Evolutionary conservation across 768 basidiomycete genomes (phyloP).

Genomic region (Pleurotus sapidus): DNA sequence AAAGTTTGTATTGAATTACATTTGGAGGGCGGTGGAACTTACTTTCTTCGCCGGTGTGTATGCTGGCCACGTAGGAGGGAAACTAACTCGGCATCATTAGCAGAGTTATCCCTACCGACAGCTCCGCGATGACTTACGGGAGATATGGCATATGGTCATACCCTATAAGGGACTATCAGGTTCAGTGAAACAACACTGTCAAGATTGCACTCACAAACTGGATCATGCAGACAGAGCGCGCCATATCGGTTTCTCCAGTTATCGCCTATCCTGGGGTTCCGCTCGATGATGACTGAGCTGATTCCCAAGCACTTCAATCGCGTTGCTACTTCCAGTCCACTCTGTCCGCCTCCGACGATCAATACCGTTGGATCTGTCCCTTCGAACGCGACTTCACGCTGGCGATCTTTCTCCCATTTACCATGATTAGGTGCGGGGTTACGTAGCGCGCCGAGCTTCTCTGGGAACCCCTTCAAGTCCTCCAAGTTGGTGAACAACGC

Average conservation of each 20-base stretch:
- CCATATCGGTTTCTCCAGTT: constrained; percentile 64
- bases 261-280: constrained; percentile 51
- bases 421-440: constrained; percentile 43
- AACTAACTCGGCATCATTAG: constrained; percentile 22
- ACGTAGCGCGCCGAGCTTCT: constrained; percentile 45
- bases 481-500: constrained; percentile 58
- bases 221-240: constrained; percentile 52
- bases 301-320: constrained; percentile 62
- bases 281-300: constrained; percentile 54
- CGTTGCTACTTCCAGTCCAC: constrained; percentile 63
- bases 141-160: constrained; percentile 44
- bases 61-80: constrained; percentile 58
- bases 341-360: constrained; percentile 65
- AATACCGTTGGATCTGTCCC: constrained; percentile 57
- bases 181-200: not conserved
- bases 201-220: constrained; percentile 36
- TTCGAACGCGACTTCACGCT: constrained; percentile 39
- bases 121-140: constrained; percentile 30
- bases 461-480: constrained; percentile 49
- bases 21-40: not conserved
- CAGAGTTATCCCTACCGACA: not conserved
- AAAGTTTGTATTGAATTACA: too few species aligned
- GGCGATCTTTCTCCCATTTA: constrained; percentile 49
- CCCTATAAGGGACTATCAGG: constrained; percentile 20
- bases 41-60: constrained; percentile 51